These are phyloP conservation scores for Rhodamnia argentea DNA, from an alignment of 345 rosid genomes.

Conservation along the genomic window DNA sequence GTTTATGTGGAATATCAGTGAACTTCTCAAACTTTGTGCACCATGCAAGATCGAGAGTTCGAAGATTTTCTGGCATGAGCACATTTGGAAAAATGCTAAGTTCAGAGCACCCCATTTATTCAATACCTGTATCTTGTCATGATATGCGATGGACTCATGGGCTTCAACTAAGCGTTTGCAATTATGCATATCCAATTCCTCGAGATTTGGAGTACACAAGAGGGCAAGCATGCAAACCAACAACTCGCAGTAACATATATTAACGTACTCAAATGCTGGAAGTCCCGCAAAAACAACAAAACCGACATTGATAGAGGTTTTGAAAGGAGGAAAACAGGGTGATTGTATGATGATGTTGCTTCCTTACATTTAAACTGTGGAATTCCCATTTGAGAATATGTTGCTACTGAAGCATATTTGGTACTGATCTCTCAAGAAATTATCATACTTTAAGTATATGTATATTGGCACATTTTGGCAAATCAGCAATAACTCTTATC, in stretches of 20 bases:
- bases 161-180: background rate
- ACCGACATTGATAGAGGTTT: too few species aligned
- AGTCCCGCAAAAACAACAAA: too few species aligned
- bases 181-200: background rate
- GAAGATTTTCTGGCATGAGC: too few species aligned
- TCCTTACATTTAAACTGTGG: too few species aligned
- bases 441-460: too few species aligned
- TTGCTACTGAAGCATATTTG: too few species aligned
- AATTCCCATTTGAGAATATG: too few species aligned
- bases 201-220: background rate
- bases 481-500: background rate
- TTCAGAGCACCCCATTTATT: background rate
- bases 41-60: too few species aligned
- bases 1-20: too few species aligned
- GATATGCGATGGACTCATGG: background rate
- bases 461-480: background rate
- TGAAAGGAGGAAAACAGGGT: background rate
- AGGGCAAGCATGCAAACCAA: background rate
- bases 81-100: background rate
- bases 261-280: background rate
- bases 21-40: too few species aligned
- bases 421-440: too few species aligned
- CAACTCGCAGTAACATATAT: background rate
- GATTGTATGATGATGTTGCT: too few species aligned
- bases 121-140: background rate